Evolutionary conservation across 345 rosid species (phyloP).

Genomic region (Eutrema yunnanense): DNA sequence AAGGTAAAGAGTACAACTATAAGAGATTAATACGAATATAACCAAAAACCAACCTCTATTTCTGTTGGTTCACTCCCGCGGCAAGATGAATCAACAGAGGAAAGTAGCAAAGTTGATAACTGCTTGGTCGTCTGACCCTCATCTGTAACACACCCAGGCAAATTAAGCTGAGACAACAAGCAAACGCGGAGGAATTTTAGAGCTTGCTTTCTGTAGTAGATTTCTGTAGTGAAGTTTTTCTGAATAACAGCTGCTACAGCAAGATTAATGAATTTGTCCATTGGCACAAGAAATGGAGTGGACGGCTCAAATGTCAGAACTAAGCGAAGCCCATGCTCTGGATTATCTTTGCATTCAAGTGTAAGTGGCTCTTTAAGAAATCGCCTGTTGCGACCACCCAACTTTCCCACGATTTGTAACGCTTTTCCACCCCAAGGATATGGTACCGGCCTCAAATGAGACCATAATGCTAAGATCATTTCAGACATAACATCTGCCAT

Average conservation of each 20-base stretch:
- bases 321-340: slow-evolving; percentile 95
- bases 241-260: slow-evolving; percentile 81
- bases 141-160: slow-evolving; percentile 76
- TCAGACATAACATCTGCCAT: slow-evolving; percentile 97
- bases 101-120: slow-evolving; percentile 59
- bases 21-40: background rate
- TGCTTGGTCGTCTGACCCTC: slow-evolving; percentile 57
- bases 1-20: background rate
- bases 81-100: slow-evolving; percentile 59
- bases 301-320: slow-evolving; percentile 93
- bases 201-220: slow-evolving; percentile 82
- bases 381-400: slow-evolving; percentile 96
- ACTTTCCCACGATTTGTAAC: slow-evolving; percentile 89
- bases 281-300: slow-evolving; percentile 93
- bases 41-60: slow-evolving; percentile 55
- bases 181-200: slow-evolving; percentile 81
- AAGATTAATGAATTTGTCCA: slow-evolving; percentile 91
- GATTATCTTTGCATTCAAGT: slow-evolving; percentile 96
- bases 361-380: slow-evolving; percentile 96
- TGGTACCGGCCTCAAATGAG: slow-evolving; percentile 86
- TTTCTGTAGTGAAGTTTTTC: slow-evolving; percentile 48
- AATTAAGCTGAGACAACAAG: slow-evolving; percentile 86
- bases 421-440: slow-evolving; percentile 96
- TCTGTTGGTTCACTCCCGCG: slow-evolving; percentile 70
- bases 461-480: slow-evolving; percentile 95